Conservation (phyloP, 257 asterid species). For the Penstemon eatonii region DNA sequence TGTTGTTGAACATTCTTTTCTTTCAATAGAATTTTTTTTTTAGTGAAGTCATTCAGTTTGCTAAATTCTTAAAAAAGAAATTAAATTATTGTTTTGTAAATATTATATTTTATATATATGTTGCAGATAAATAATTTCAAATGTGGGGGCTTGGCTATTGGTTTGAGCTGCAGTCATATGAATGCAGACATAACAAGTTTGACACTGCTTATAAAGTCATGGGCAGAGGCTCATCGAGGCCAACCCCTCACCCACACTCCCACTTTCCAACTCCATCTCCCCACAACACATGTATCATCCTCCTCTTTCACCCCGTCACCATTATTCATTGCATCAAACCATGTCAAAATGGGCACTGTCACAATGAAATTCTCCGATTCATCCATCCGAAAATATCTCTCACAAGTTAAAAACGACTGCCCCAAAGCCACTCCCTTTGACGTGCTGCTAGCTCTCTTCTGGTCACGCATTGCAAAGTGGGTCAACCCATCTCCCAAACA, state of each 20-base stretch:
- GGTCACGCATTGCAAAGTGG: constrained; percentile 39
- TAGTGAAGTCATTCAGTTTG: not conserved
- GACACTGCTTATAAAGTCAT: constrained; percentile 51
- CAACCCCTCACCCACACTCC: constrained; percentile 43
- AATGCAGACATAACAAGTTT: constrained; percentile 60
- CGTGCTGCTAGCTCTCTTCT: constrained; percentile 50
- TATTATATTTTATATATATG: not conserved
- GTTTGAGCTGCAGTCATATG: constrained; percentile 67
- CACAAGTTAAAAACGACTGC: constrained; percentile 33
- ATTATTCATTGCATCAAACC: constrained; percentile 6
- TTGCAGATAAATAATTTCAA: constrained; percentile 63
- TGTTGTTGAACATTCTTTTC: no score
- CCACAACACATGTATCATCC: constrained; percentile 8
- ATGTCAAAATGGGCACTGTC: constrained; percentile 37
- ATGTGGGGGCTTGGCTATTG: constrained; percentile 66
- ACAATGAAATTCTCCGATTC: constrained; percentile 48
- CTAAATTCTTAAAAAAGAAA: no score
- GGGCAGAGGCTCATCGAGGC: constrained; percentile 47
- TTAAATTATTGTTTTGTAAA: no score
- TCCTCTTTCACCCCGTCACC: not conserved
- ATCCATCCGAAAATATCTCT: constrained; percentile 33
- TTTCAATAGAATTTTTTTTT: no score
- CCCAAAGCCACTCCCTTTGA: constrained; percentile 61
- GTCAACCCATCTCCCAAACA: constrained; percentile 7
- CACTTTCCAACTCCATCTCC: constrained; percentile 35